Conservation (phyloP, 106 monocot species). For the Alisma plantagoaquatica region DNA sequence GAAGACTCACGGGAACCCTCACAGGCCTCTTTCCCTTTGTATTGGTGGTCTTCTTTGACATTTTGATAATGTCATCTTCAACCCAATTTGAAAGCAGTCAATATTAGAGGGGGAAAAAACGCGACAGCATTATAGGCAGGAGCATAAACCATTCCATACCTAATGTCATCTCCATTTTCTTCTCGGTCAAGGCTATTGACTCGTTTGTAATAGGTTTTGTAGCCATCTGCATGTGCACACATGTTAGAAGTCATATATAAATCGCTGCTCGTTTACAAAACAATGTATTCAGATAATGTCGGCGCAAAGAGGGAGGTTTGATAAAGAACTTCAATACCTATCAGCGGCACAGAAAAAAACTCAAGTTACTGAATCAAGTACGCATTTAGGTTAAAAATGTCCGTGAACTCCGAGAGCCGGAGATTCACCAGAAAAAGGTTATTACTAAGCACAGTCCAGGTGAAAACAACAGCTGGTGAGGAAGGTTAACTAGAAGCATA, state of each 20-base stretch:
- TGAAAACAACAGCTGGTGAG: no score
- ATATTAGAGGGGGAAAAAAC: background rate
- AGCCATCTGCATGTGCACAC: conserved; percentile 27
- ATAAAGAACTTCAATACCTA: background rate
- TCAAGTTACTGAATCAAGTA: background rate
- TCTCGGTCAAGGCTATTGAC: conserved; percentile 50
- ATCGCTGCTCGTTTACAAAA: background rate
- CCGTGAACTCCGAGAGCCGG: background rate
- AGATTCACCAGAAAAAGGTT: background rate
- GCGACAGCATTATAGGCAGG: background rate
- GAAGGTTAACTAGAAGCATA: background rate
- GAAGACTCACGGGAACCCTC: conserved; percentile 39
- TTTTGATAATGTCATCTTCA: conserved; percentile 91
- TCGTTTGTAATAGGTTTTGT: conserved; percentile 24
- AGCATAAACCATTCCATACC: conserved; percentile 20
- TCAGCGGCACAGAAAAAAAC: background rate
- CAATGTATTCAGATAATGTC: background rate
- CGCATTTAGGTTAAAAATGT: background rate
- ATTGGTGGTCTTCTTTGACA: conserved; percentile 66
- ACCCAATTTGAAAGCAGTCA: background rate
- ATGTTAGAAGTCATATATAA: background rate
- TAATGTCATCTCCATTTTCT: conserved; percentile 71
- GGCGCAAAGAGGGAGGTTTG: background rate
- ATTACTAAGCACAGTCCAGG: no score
- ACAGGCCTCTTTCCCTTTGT: conserved; percentile 38